Evolutionary conservation across 768 basidiomycete species (phyloP).

Genomic region (Lyophyllum shimeji): DNA sequence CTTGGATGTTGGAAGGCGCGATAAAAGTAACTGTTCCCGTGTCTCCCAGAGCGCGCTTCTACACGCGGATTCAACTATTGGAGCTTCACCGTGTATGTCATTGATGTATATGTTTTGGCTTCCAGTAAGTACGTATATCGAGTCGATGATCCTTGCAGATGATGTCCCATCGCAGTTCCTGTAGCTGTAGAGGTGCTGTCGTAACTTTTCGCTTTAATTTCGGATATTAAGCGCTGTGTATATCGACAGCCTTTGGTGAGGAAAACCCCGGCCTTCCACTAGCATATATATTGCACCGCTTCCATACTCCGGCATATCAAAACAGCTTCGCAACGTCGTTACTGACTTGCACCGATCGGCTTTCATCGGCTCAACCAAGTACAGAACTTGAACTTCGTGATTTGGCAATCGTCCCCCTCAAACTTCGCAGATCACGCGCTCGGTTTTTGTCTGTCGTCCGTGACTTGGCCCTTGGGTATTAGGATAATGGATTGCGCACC

Average conservation of each 20-base stretch:
- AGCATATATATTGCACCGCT: constrained; percentile 12
- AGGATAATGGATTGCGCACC: too few relatives aligned
- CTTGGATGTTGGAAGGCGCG: too few relatives aligned
- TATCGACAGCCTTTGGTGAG: not conserved
- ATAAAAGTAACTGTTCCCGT: too few relatives aligned
- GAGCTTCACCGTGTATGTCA: too few relatives aligned
- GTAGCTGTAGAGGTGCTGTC: not conserved
- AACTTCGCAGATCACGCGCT: constrained; percentile 7
- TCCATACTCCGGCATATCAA: not conserved
- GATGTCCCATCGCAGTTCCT: too few relatives aligned
- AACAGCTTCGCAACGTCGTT: not conserved
- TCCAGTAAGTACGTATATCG: not conserved
- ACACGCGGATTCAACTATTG: too few relatives aligned
- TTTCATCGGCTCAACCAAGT: too few relatives aligned
- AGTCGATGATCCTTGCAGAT: not conserved
- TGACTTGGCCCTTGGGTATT: too few relatives aligned
- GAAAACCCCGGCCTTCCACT: not conserved
- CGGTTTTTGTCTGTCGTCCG: not conserved
- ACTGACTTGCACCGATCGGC: too few relatives aligned
- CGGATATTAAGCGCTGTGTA: not conserved
- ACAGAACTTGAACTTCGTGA: not conserved
- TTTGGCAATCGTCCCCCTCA: not conserved
- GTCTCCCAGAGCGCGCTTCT: too few relatives aligned
- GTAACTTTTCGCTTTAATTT: not conserved
- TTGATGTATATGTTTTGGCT: too few relatives aligned